Base-by-base conservation (phyloP, 768 basidiomycete genomes). In the Clathrus columnatus region DNA sequence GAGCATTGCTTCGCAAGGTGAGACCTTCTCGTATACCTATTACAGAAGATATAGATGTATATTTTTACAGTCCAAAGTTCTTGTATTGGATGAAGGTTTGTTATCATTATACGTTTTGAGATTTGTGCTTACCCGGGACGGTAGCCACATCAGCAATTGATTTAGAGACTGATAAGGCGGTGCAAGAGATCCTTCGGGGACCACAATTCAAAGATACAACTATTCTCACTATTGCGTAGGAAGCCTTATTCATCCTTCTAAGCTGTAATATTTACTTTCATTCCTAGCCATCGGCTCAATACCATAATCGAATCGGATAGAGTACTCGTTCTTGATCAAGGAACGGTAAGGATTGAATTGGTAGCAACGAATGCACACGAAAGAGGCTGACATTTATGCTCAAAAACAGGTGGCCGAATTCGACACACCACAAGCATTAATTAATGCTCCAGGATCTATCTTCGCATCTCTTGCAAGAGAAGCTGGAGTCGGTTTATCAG, bases 21-120 rank as follows among this genome's bases (percentile, higher is more conserved):
- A 48, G 67, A 41, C 20, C 41, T 51, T 11, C n/a, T n/a, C 29
- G 21, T 26, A 18, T 55, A 26, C 7, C 32, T 32, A 50, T 36
- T 23, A 7, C 16, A 14, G 4, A 18, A 17, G n/a, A 29, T 51
- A 57, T 24, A 5, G 61, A 17, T 29, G 41, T 55, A 57, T 51
- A 49, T 61, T 17, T 27, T 57, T 24, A 30, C 57, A 86, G 81
- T 82, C 88, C 17, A 93, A 85, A 68, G 85, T 96, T 32, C 74
- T 97, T 5, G 89, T 96, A 0, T 73, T 97, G n/a, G 94, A 96
- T 64, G 94, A 97, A 80, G 89, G 86, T 81, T 62, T 60, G 62
- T 61, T 14, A 14, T 4, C 23, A 17, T 48, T 32, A 26, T 46
- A 45, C 23, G 21, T 42, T 48, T 28, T 29, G 56, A 45, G 8